These are phyloP conservation scores for Talaromyces sp. DNA, from an alignment of 2,329 filamentous ascomycete genomes.

Conservation along the genomic window DNA sequence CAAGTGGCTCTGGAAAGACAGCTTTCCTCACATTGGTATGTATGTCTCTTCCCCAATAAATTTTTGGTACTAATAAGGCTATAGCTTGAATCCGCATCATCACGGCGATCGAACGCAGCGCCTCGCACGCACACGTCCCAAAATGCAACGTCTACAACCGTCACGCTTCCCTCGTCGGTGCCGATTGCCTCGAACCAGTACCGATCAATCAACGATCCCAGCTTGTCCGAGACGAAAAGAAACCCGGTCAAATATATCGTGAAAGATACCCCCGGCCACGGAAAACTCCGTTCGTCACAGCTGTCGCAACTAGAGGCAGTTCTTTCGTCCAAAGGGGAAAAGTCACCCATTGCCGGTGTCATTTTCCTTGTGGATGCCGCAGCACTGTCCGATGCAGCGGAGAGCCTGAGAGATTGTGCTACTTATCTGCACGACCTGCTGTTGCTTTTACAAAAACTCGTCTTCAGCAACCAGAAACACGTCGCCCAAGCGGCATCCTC, in stretches of 20 bases:
- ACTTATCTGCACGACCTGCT: slow-evolving; percentile 85
- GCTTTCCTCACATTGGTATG: slow-evolving; percentile 71
- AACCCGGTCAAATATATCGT: slow-evolving; percentile 35
- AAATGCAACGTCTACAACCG: slow-evolving; percentile 51
- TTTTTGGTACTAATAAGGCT: not conserved
- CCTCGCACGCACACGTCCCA: slow-evolving; percentile 59
- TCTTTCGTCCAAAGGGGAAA: slow-evolving; percentile 32
- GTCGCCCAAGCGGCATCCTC: slow-evolving; percentile 51
- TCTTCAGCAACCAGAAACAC: slow-evolving; percentile 45
- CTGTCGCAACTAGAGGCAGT: slow-evolving; percentile 19
- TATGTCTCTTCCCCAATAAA: not conserved
- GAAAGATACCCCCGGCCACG: slow-evolving; percentile 85
- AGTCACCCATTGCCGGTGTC: slow-evolving; percentile 58
- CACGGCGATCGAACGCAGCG: slow-evolving; percentile 26
- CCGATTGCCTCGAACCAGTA: slow-evolving; percentile 56
- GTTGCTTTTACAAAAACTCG: slow-evolving; percentile 72
- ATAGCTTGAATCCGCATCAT: slow-evolving; percentile 44
- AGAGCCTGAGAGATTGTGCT: slow-evolving; percentile 64
- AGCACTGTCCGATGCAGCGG: slow-evolving; percentile 44
- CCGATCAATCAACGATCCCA: slow-evolving; percentile 61
- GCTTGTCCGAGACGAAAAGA: slow-evolving; percentile 50
- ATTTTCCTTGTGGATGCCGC: slow-evolving; percentile 88
- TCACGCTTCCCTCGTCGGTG: slow-evolving; percentile 50
- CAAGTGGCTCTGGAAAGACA: slow-evolving; percentile 81
- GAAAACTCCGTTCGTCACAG: slow-evolving; percentile 72